These are phyloP conservation scores for Capsicum pubescens DNA, from an alignment of 257 asterid genomes.

Conservation along the genomic window DNA sequence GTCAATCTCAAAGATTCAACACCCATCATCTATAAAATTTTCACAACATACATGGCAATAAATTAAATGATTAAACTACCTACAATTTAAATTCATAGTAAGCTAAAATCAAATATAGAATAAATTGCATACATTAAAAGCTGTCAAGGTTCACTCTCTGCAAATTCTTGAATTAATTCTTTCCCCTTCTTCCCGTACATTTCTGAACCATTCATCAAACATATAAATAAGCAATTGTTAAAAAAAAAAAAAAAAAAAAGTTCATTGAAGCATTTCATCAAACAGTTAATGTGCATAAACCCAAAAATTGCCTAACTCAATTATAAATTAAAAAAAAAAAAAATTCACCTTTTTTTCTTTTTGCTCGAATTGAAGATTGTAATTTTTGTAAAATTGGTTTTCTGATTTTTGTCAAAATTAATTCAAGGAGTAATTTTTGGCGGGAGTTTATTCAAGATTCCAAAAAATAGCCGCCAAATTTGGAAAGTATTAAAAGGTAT, in stretches of 20 bases:
- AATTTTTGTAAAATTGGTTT: not conserved
- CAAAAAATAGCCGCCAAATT: not conserved
- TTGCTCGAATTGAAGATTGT: not conserved
- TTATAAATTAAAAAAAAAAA: too few species aligned
- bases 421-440: not conserved
- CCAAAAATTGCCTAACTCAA: not conserved
- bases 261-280: not conserved
- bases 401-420: not conserved
- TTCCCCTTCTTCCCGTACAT: slow-evolving; percentile 82
- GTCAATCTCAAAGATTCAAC: not conserved
- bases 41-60: not conserved
- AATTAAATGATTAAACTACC: not conserved
- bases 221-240: not conserved
- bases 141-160: slow-evolving; percentile 73
- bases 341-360: not conserved
- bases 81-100: not conserved
- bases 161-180: slow-evolving; percentile 76
- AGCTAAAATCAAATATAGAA: not conserved
- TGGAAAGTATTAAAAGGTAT: not conserved
- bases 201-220: slow-evolving; percentile 53
- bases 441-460: slow-evolving; percentile 2
- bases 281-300: not conserved
- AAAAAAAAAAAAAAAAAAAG: not conserved
- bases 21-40: not conserved
- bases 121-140: slow-evolving; percentile 60